Base-by-base conservation (phyloP, 805 yeast species). In the Candida schatavii region DNA sequence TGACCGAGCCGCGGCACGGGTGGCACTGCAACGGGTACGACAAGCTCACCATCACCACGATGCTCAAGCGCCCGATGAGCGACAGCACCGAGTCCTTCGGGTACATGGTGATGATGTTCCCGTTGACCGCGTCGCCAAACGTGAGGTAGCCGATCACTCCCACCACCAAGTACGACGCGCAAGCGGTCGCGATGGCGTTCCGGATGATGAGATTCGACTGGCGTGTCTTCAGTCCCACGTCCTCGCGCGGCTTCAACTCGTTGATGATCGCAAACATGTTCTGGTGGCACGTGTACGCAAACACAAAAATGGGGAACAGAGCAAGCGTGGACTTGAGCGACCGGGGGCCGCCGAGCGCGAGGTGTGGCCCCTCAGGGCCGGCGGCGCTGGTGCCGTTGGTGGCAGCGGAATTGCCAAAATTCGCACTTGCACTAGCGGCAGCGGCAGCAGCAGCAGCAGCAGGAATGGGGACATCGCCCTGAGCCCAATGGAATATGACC, bases 221-320 rank as follows among this genome's bases (percentile, higher is more conserved):
- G 42, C 75, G 57, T 1, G 75, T 69, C 48, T 61, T 68, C 31
- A 68, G 59, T 25, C 74, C 74, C 21, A 51, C 59, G 3, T 30
- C 46, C 21, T 72, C 73, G 50, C 51, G 52, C n/a, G 66, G 63
- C 41, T 59, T 50, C 47, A 85, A 66, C 59, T 86, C 95, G 54
- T 83, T 81, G 53, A 83, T 77, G 40, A 86, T 83, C 7, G 88
- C 81, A 57, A 82, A 84, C 72, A 85, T 78, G 61, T 85, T 86
- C 65, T 86, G 91, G 45, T 85, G 85, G 39, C 93, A 88, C 0
- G 91, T 85, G 60, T 76, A 86, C 1, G 95, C 93, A 61, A 86
- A 83, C 11, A 86, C 82, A 28, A 85, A 75, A 42, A 86, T 82
- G 20, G 87, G 85, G 52, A 86, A 81, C 5, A 88, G 79, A 19